phyloP scores from a whole-genome alignment of 1,139 yeast species.

The Magnusiomyces magnusii region DNA sequence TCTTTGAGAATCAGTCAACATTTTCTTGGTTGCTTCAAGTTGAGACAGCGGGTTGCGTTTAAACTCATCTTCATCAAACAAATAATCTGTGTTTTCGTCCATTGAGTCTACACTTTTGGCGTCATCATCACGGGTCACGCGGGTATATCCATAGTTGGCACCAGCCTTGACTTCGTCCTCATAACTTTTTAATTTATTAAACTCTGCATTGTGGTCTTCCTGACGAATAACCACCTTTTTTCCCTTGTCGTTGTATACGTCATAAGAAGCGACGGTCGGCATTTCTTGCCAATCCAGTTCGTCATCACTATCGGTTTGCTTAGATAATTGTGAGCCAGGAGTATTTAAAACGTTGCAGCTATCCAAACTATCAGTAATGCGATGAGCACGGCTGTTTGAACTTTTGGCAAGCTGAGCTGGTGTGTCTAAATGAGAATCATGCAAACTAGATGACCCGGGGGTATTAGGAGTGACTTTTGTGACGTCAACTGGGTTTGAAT shows the following conservation, averaged over 20 bases:
- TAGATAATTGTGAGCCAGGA: not conserved
- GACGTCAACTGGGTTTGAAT: not conserved
- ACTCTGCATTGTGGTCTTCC: conserved; percentile 18
- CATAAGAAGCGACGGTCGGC: conserved; percentile 53
- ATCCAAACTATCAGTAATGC: not conserved
- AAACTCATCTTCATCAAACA: conserved; percentile 48
- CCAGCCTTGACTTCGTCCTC: conserved; percentile 24
- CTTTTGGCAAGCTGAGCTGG: not conserved
- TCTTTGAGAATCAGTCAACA: conserved; percentile 77
- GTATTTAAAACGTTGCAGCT: not conserved
- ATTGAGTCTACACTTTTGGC: conserved; percentile 58
- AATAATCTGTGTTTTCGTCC: conserved; percentile 75
- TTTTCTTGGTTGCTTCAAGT: conserved; percentile 67
- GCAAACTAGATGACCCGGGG: not conserved
- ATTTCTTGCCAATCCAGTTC: conserved; percentile 49
- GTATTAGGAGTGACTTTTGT: not conserved
- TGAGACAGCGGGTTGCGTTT: conserved; percentile 53
- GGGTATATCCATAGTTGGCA: conserved; percentile 61
- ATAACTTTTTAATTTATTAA: conserved; percentile 18
- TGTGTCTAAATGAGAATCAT: not conserved
- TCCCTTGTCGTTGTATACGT: conserved; percentile 53
- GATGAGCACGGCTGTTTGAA: not conserved
- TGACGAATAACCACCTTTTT: conserved; percentile 36
- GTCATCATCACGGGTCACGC: conserved; percentile 79
- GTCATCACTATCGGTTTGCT: conserved; percentile 18